Base-by-base conservation (phyloP, 1,284 basidiomycete genomes). In the Sphagnurus paluster region DNA sequence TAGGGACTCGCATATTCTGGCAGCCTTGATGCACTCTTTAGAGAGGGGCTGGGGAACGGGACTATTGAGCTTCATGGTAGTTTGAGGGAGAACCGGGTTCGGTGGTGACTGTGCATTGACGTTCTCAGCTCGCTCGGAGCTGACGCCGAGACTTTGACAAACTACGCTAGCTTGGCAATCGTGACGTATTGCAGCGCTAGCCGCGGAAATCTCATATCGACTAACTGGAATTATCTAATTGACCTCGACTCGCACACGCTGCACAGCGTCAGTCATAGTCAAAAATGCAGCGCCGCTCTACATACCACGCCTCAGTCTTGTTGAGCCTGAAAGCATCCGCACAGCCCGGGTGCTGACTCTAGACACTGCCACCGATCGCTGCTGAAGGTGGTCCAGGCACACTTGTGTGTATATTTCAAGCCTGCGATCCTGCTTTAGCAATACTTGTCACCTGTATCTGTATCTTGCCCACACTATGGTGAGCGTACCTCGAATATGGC, bases 11-110 rank as follows among this genome's bases (percentile, higher is more conserved):
- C 87, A 86, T 49, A 87, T 90, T 56, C 79, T 86, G 5, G 84
- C 77, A 38, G 87, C 87, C 60, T 90, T 90, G 38, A 66, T 63
- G 58, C 87, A 89, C 69, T 90, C 87, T 55, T 84, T 90, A 11
- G 78, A 77, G 28, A 90, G 67, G 2, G 82, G 64, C 59, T 89
- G 87, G 14, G 87, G 87, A 20, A 90, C 61, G 14, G 84, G 84
- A 17, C 72, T 80, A 55, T 77, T 82, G 39, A 87, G 64, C 61
- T 87, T 87, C 79, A 54, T 54, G 45, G 11, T 42, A 35, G 48
- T 49, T 24, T 9, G 24, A 21, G 39, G 21, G 19, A 29, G 23
- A 37, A 14, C 4, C n/a, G 7, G 19, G 39, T 41, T 50, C 34
- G 26, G 32, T 13, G 41, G 16, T 43, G 9, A 37, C 39, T 26